Base-by-base conservation (phyloP, 352 stramenopile species). In the Peronospora destructor region DNA sequence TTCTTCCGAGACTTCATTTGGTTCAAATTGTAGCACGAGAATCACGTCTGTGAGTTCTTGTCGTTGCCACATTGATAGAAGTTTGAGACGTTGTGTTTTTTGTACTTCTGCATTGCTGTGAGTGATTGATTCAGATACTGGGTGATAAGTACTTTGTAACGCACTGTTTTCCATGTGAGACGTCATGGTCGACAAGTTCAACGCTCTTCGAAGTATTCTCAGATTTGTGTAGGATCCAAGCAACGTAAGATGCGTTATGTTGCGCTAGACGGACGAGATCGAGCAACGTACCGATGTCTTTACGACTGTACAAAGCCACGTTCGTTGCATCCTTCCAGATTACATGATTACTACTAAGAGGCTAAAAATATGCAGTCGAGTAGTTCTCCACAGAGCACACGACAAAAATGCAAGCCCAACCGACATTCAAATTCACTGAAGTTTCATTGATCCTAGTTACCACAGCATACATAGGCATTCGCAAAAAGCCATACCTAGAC, bases 11-110 rank as follows among this genome's bases (percentile, higher is more conserved):
- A 21, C 14, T 6, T 58, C 51, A 2, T 47, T 21, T 35, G 63
- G 36, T 26, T 77, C 58, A 21, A 55, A 50, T 29, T 78, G 62
- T 33, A 89, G 62, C 17, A 87, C 49, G 10, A 90, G 64, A 45
- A 64, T 61, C 37, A 90, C 78, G 53, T 90, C 76, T 4, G 73
- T 85, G 34, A 90, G 73, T 25, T 81, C 45, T 33, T 48, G 43
- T 0, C 49, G 56, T 42, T 80, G 48, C 26, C 68, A 79, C 35
- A 87, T 71, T 54, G 61, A 51, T 17, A 68, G 62, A 23, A 90
- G 61, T 17, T 65, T 59, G n/a, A 49, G 59, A 14, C 72, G 71
- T 56, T 85, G 72, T 28, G 53, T 54, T 33, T 48, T 39, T 19
- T 74, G 60, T 8, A 29, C 45, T 6, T 47, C 32, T 3, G 11